Evolutionary conservation across 139 green algal genomes (phyloP).

Genomic region (Spirogloea muscicola): DNA sequence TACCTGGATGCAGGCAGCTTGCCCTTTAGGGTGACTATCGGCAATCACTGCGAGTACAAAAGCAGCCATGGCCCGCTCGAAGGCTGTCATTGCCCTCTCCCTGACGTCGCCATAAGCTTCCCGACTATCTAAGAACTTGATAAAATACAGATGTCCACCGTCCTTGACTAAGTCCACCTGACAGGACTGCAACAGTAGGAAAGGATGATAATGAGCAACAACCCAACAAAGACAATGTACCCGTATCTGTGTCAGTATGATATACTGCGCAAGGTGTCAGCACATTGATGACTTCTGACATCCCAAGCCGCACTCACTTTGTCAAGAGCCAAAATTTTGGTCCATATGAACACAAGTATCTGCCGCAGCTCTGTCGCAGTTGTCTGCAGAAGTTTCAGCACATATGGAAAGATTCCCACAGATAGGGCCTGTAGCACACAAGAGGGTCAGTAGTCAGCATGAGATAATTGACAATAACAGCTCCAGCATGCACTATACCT

Average conservation of each 20-base stretch:
- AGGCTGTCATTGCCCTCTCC: constrained; percentile 21
- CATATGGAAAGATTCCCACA: constrained; percentile 98
- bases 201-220: too few species aligned
- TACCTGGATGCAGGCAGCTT: constrained; percentile 46
- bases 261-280: too few species aligned
- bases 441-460: too few species aligned
- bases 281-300: too few species aligned
- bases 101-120: constrained; percentile 45
- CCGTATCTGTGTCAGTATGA: too few species aligned
- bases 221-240: too few species aligned
- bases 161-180: constrained; percentile 93
- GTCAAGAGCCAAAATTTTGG: constrained; percentile 96
- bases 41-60: constrained; percentile 93
- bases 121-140: constrained; percentile 78
- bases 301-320: constrained; percentile 46
- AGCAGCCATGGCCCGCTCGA: constrained; percentile 64
- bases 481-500: too few species aligned
- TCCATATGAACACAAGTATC: constrained; percentile 98
- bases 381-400: constrained; percentile 99
- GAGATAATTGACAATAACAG: too few species aligned
- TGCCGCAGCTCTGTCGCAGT: constrained; percentile 81
- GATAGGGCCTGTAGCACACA: constrained; percentile 66
- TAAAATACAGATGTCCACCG: constrained; percentile 92
- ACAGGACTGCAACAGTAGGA: constrained; percentile 54
- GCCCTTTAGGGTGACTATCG: constrained; percentile 66